Percentiles rank a stretch among this genome's conserved stretches.
Conservation (phyloP, 2,329 filamentous ascomycete genomes). For the Ascochyta lentis region DNA sequence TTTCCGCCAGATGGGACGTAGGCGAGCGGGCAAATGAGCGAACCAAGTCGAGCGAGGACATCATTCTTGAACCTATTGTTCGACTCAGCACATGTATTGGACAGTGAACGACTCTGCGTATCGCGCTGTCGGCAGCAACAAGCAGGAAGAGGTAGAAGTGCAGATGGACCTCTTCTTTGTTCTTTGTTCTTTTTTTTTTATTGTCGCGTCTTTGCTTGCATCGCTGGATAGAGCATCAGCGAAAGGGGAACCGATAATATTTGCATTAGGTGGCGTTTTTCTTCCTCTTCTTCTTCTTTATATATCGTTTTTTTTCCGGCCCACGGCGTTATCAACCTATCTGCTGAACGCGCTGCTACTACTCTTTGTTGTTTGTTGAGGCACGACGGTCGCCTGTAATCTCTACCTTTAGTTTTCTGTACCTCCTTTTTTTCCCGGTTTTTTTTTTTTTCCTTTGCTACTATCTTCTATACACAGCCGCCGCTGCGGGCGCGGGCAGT, state of each 20-base stretch:
- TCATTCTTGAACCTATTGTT: slow-evolving; percentile 13
- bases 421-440: not conserved
- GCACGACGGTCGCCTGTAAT: slow-evolving; percentile 4
- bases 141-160: slow-evolving; percentile 1
- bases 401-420: slow-evolving; percentile 13
- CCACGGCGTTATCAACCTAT: not conserved
- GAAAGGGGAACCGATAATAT: slow-evolving; percentile 13
- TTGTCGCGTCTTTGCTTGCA: slow-evolving; percentile 10
- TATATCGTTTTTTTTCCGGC: too few species aligned
- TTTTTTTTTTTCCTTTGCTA: not conserved
- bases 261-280: slow-evolving; percentile 15
- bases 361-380: not conserved
- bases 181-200: too few species aligned
- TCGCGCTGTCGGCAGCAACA: slow-evolving; percentile 5
- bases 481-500: slow-evolving; percentile 2
- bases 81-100: slow-evolving; percentile 5
- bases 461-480: not conserved
- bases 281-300: not conserved
- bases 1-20: slow-evolving; percentile 78
- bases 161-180: slow-evolving; percentile 9
- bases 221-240: slow-evolving; percentile 21
- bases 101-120: not conserved
- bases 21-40: slow-evolving; percentile 15
- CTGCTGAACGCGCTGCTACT: not conserved
- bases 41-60: not conserved